phyloP scores from a whole-genome alignment of 495 filamentous ascomycete genomes.

The Usnea hakonensis region DNA sequence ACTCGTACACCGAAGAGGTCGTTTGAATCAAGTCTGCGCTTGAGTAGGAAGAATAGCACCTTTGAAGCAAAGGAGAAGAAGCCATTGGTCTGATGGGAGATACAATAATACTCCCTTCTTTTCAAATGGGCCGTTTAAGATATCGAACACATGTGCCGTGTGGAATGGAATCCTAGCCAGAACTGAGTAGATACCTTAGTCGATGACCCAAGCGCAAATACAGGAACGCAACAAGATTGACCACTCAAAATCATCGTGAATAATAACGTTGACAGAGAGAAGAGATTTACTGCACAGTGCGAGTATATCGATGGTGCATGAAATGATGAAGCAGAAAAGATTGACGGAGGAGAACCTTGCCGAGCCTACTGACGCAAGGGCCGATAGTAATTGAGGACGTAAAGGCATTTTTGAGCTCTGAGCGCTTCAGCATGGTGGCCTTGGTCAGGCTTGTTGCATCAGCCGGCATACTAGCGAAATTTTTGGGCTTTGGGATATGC shows the following conservation, averaged over 20 bases:
- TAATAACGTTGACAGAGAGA: neutral
- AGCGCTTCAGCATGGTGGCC: neutral
- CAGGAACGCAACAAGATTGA: neutral
- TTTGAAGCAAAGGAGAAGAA: conserved; percentile 1
- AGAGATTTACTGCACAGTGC: neutral
- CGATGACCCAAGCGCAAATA: neutral
- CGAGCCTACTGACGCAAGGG: neutral
- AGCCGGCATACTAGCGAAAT: neutral
- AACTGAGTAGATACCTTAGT: no score
- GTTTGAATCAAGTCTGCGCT: neutral
- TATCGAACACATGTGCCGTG: neutral
- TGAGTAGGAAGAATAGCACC: conserved; percentile 2
- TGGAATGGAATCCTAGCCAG: no score
- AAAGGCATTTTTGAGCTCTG: neutral
- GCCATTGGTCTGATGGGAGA: neutral
- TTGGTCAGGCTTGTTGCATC: neutral
- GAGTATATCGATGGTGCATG: neutral
- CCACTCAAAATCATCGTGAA: neutral
- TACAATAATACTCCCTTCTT: neutral
- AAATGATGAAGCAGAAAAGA: neutral
- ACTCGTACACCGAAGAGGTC: conserved; percentile 3
- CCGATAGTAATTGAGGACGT: neutral
- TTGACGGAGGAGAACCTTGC: neutral
- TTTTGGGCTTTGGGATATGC: neutral
- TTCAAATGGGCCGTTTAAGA: neutral